phyloP scores from a whole-genome alignment of 2,329 filamentous ascomycete species.

The Coniochaeta sp. region DNA sequence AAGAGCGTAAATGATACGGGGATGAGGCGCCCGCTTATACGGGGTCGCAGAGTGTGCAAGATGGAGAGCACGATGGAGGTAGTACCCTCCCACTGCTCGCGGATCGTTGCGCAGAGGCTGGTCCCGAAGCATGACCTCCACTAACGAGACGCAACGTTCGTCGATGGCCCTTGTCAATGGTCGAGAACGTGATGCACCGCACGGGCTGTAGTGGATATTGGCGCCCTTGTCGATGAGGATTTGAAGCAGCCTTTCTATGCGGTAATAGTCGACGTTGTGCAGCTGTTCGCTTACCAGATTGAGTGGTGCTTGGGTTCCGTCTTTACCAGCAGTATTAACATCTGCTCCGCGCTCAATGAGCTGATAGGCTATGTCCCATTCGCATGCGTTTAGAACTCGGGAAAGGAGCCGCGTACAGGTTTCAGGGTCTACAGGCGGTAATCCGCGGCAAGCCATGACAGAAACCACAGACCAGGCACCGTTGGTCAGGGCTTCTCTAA shows the following conservation, averaged over 20 bases:
- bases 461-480: neutral
- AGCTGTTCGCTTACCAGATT: neutral
- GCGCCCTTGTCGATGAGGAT: neutral
- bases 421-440: neutral
- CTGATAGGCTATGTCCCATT: neutral
- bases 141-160: neutral
- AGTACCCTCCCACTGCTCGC: neutral
- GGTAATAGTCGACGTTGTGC: neutral
- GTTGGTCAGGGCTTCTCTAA: neutral
- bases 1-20: neutral
- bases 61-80: neutral
- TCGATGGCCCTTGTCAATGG: neutral
- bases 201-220: neutral
- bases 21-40: neutral
- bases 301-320: neutral
- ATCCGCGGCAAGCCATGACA: neutral
- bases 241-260: neutral
- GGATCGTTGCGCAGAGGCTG: neutral
- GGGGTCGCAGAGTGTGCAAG: neutral
- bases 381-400: neutral
- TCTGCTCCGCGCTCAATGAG: slow-evolving; percentile 1
- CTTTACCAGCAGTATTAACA: neutral
- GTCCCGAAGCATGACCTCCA: neutral
- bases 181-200: neutral
- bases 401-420: neutral